These are phyloP conservation scores for Solanum pennellii DNA, from an alignment of 257 asterid genomes.

Conservation along the genomic window DNA sequence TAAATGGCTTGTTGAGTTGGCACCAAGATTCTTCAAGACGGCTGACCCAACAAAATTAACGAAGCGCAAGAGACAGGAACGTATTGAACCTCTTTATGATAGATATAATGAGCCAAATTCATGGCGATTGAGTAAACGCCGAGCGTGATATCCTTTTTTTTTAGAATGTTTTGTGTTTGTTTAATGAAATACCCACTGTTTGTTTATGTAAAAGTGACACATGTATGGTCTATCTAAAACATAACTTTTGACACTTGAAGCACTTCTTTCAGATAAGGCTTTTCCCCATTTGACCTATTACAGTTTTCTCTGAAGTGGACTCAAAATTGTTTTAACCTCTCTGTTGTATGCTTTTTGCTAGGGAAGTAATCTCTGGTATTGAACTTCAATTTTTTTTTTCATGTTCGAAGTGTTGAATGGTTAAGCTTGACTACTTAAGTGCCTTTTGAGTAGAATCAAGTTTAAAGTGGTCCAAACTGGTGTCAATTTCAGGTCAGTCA, in stretches of 20 bases:
- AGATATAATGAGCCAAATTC: slow-evolving; percentile 90
- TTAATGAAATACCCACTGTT: not conserved
- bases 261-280: not conserved
- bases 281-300: not conserved
- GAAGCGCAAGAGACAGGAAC: slow-evolving; percentile 96
- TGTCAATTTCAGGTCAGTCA: not conserved
- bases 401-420: not conserved
- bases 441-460: not conserved
- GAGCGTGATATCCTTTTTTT: slow-evolving; percentile 33
- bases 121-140: slow-evolving; percentile 94
- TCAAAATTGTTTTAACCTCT: not conserved
- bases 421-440: not conserved
- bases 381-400: not conserved
- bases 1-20: slow-evolving; percentile 92
- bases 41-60: slow-evolving; percentile 89
- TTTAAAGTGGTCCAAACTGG: not conserved
- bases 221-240: not conserved
- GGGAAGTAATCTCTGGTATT: not conserved
- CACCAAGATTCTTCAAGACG: slow-evolving; percentile 84
- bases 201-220: slow-evolving; percentile 1
- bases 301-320: not conserved
- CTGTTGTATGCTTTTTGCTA: not conserved
- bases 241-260: not conserved
- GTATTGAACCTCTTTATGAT: slow-evolving; percentile 87
- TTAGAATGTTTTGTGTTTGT: not conserved